Conservation (phyloP, 805 yeast species). For the Sungouiozyma intestinalis region DNA sequence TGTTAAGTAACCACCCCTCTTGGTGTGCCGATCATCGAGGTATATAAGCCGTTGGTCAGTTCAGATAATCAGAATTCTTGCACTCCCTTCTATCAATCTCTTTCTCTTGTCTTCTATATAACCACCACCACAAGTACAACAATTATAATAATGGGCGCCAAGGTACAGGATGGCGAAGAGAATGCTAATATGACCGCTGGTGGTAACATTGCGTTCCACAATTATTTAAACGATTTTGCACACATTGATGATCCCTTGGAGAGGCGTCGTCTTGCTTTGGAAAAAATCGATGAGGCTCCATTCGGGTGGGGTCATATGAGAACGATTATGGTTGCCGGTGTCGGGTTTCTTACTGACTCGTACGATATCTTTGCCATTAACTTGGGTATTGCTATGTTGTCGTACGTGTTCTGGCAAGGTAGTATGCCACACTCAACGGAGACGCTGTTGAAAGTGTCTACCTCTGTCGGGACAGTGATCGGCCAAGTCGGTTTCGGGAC, state of each 20-base stretch:
- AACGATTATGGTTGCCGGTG: constrained; percentile 81
- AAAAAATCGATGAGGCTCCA: constrained; percentile 67
- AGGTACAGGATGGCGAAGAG: neutral
- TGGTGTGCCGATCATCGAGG: neutral
- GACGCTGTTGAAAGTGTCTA: constrained; percentile 75
- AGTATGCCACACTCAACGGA: constrained; percentile 57
- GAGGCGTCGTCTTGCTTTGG: constrained; percentile 75
- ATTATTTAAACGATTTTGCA: constrained; percentile 67
- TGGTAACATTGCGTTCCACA: constrained; percentile 83
- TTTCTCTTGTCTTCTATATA: neutral
- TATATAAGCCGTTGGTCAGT: neutral
- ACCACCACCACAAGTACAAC: constrained; percentile 5
- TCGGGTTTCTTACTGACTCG: constrained; percentile 87
- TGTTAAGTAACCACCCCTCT: too few relatives aligned
- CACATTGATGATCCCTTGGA: constrained; percentile 77
- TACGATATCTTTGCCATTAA: constrained; percentile 89
- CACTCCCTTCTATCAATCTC: neutral
- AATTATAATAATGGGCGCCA: constrained; percentile 16
- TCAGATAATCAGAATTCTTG: neutral
- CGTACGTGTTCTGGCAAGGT: constrained; percentile 62
- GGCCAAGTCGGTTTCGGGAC: constrained; percentile 84
- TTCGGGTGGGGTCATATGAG: constrained; percentile 79
- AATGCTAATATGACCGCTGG: constrained; percentile 39
- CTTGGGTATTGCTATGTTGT: constrained; percentile 69
- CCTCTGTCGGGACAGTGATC: constrained; percentile 88